Conservation (phyloP, 345 rosid genomes). For the Ricinus communis region DNA sequence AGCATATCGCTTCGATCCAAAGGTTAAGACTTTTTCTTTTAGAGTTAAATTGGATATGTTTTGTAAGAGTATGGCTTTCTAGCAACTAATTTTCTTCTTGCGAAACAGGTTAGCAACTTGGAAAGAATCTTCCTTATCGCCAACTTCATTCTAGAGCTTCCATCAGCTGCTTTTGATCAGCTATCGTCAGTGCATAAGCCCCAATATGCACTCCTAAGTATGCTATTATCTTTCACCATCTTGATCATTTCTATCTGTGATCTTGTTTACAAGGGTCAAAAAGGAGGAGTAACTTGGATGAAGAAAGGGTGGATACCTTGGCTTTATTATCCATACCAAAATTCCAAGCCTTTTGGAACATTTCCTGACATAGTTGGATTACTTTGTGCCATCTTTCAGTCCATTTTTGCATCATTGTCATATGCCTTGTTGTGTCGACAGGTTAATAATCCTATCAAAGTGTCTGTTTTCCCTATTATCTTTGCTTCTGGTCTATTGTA, state of each 20-base stretch:
- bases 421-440: background rate
- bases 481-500: background rate
- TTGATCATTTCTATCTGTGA: constrained; percentile 11
- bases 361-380: background rate
- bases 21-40: background rate
- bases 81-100: background rate
- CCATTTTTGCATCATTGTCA: background rate
- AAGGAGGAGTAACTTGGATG: background rate
- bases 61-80: too few relatives aligned
- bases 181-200: constrained; percentile 15
- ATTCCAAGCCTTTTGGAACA: constrained; percentile 1
- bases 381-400: background rate
- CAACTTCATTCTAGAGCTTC: constrained; percentile 19
- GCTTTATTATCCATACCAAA: constrained; percentile 3
- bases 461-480: background rate
- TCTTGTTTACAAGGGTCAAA: background rate
- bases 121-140: constrained; percentile 4
- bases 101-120: background rate
- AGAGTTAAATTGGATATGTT: too few relatives aligned
- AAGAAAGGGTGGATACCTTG: background rate
- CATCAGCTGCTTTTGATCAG: constrained; percentile 16
- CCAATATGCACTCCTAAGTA: background rate
- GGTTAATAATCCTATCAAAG: background rate
- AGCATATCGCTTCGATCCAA: background rate
- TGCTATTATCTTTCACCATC: constrained; percentile 15